Conservation (phyloP, 192 early-diverging fungal species). For the Irineochytrium annulatum region DNA sequence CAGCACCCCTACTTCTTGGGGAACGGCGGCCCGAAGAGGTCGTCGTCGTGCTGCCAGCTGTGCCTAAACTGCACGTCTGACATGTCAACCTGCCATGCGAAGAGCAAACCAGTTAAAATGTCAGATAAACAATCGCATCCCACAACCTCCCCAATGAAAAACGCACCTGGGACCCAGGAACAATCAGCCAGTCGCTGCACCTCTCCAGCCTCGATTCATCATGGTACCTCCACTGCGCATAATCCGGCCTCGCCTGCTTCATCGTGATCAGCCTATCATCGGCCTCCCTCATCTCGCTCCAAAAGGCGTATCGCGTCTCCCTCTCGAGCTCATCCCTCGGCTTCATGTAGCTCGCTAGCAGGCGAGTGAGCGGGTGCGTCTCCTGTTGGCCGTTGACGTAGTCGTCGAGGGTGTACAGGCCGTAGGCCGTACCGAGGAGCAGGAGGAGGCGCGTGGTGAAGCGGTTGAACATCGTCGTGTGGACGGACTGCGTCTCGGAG, state of each 20-base stretch:
- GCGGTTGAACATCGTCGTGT: constrained; percentile 23
- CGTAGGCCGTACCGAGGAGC: constrained; percentile 11
- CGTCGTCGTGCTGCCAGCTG: constrained; percentile 37
- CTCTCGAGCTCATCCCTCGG: constrained; percentile 9
- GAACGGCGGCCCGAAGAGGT: constrained; percentile 30
- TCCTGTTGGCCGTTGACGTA: constrained; percentile 16
- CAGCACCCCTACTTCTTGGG: too few relatives aligned
- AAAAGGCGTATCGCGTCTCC: constrained; percentile 12
- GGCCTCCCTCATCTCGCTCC: constrained; percentile 13
- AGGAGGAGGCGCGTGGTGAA: constrained; percentile 15
- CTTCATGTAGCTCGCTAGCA: constrained; percentile 5
- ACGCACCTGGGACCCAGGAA: constrained; percentile 26
- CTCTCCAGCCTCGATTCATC: not conserved
- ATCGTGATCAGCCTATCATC: constrained; percentile 32
- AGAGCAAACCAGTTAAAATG: too few relatives aligned
- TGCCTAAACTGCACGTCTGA: constrained; percentile 32
- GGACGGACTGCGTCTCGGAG: constrained; percentile 13
- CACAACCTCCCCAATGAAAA: too few relatives aligned
- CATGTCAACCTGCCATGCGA: constrained; percentile 26
- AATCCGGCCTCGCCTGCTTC: not conserved
- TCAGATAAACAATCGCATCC: too few relatives aligned
- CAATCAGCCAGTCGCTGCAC: constrained; percentile 37
- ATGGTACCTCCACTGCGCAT: constrained; percentile 14
- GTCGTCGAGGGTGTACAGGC: constrained; percentile 24
- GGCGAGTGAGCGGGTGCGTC: constrained; percentile 37